Conservation (phyloP, 345 rosid species). For the Aurinia saxatilis region DNA sequence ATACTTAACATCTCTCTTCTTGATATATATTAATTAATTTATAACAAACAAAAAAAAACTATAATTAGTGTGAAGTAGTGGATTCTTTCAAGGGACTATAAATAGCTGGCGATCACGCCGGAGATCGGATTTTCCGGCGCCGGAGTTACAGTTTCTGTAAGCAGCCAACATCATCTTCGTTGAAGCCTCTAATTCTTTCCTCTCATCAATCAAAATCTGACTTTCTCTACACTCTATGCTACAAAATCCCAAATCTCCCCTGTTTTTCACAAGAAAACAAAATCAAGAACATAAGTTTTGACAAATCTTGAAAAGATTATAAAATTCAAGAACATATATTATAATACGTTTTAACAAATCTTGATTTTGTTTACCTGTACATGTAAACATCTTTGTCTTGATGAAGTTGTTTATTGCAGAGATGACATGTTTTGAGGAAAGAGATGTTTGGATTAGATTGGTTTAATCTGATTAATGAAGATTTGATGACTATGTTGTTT, state of each 20-base stretch:
- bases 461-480: constrained; percentile 26
- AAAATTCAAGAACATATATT: too few species aligned
- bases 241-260: constrained; percentile 81
- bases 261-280: constrained; percentile 15
- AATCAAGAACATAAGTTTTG: background rate
- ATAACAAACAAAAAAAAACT: background rate
- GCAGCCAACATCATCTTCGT: constrained; percentile 36
- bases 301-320: too few species aligned
- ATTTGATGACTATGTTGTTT: constrained; percentile 39
- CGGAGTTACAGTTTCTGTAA: constrained; percentile 30
- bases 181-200: constrained; percentile 41
- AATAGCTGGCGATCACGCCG: constrained; percentile 27
- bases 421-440: constrained; percentile 51
- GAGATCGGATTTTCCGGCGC: constrained; percentile 30
- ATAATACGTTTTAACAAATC: too few species aligned
- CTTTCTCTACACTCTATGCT: constrained; percentile 63
- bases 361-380: constrained; percentile 59
- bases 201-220: constrained; percentile 60
- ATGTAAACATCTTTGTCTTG: constrained; percentile 67
- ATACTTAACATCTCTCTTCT: background rate
- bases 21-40: background rate
- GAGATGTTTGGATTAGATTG: constrained; percentile 6
- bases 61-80: background rate
- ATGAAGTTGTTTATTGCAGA: constrained; percentile 45
- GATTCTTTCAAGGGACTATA: constrained; percentile 25